These are phyloP conservation scores for Neoboletus magnificus DNA, from an alignment of 768 basidiomycete genomes.

Conservation along the genomic window DNA sequence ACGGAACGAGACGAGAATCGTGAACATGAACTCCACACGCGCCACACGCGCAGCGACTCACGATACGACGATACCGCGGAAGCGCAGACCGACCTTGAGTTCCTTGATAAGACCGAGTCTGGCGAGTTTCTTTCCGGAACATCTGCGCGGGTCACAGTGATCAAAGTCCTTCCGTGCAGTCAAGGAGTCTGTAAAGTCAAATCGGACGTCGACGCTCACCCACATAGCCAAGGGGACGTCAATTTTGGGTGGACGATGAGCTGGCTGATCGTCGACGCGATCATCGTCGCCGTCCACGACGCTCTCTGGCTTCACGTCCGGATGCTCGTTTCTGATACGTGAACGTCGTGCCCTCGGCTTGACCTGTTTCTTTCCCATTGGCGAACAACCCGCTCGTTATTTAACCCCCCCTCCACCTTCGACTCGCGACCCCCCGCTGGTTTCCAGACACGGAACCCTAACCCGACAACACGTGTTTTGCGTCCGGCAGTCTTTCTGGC, in stretches of 20 bases:
- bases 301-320: neutral
- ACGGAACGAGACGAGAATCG: neutral
- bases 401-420: neutral
- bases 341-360: neutral
- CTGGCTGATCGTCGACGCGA: neutral
- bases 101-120: constrained; percentile 82
- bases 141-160: constrained; percentile 90
- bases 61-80: constrained; percentile 93
- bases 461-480: constrained; percentile 31
- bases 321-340: neutral
- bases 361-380: constrained; percentile 2
- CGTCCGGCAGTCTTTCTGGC: constrained; percentile 7
- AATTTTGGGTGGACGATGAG: neutral
- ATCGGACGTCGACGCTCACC: constrained; percentile 48
- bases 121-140: constrained; percentile 87
- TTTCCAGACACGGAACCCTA: constrained; percentile 20
- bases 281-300: neutral
- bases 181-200: neutral
- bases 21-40: neutral
- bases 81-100: constrained; percentile 79
- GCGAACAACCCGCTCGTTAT: neutral
- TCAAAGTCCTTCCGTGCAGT: constrained; percentile 73
- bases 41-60: constrained; percentile 40
- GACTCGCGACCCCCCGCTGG: neutral
- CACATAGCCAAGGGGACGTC: constrained; percentile 93